phyloP scores from a whole-genome alignment of 306 rosid genomes.

The Acacia acuminata region DNA sequence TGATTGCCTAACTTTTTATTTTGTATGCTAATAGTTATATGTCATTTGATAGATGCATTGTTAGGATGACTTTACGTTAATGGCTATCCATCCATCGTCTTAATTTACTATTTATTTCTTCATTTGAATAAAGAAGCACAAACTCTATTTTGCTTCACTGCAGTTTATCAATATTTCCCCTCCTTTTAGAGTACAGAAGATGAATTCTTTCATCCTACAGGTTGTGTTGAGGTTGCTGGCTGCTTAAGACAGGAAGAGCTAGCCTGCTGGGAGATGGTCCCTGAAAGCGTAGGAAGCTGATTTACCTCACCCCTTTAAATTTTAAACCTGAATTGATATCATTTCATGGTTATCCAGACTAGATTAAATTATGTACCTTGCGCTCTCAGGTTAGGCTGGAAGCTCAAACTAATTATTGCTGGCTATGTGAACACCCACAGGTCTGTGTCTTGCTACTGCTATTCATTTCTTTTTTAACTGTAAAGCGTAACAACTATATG shows the following conservation, averaged over 20 bases:
- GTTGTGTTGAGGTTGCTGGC: constrained; percentile 87
- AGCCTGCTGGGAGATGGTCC: constrained; percentile 78
- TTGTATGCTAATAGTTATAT: not conserved
- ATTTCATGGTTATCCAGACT: constrained; percentile 15
- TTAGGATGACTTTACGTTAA: not conserved
- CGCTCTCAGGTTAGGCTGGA: constrained; percentile 78
- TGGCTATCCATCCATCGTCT: not conserved
- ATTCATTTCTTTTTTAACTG: constrained; percentile 17
- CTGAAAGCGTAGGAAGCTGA: constrained; percentile 67
- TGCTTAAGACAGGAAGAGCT: constrained; percentile 79
- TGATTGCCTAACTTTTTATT: not conserved
- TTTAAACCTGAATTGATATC: not conserved
- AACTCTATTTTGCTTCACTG: not conserved
- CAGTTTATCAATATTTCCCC: not conserved
- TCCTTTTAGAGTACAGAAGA: not conserved
- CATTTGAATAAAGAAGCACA: not conserved
- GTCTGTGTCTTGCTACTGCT: constrained; percentile 39
- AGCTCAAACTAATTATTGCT: constrained; percentile 82
- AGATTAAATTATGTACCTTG: constrained; percentile 25
- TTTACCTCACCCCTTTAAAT: not conserved
- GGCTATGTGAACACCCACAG: constrained; percentile 95
- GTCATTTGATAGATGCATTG: not conserved
- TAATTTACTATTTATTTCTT: not conserved
- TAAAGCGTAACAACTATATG: not conserved
- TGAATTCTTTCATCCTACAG: constrained; percentile 40